Percentiles rank a stretch among this genome's conserved stretches.
phyloP scores from a whole-genome alignment of 2,329 filamentous ascomycete genomes.

The Fusarium sp. region DNA sequence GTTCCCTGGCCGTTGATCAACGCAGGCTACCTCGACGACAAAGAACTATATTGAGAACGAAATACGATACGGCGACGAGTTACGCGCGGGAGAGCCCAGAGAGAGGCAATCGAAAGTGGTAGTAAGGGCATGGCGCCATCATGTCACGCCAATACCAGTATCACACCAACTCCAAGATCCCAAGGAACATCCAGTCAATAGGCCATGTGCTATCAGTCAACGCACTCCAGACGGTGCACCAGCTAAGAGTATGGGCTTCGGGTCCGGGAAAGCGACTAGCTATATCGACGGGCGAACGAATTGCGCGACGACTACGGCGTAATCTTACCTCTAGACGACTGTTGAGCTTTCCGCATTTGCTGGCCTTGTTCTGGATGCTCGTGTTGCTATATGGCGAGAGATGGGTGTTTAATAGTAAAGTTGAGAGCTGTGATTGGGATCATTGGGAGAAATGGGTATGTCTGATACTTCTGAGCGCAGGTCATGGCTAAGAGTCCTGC shows the following conservation, averaged over 20 bases:
- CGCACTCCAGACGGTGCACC: slow-evolving; percentile 42
- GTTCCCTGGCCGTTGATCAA: slow-evolving; percentile 30
- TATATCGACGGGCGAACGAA: slow-evolving; percentile 45
- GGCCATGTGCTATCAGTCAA: slow-evolving; percentile 38
- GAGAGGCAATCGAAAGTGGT: neutral
- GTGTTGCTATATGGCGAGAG: slow-evolving; percentile 88
- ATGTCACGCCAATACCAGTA: slow-evolving; percentile 45
- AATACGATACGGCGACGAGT: neutral
- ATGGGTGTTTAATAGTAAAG: slow-evolving; percentile 76
- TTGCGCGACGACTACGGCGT: slow-evolving; percentile 44
- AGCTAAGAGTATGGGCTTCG: slow-evolving; percentile 55
- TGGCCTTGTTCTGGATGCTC: slow-evolving; percentile 80
- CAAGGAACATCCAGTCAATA: slow-evolving; percentile 35
- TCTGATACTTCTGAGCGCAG: neutral
- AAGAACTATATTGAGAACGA: neutral
- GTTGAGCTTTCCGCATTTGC: slow-evolving; percentile 71
- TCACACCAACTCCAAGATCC: slow-evolving; percentile 25
- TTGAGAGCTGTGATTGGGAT: slow-evolving; percentile 81
- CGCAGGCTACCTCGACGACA: neutral
- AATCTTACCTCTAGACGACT: slow-evolving; percentile 64
- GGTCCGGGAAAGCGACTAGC: slow-evolving; percentile 55
- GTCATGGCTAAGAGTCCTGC: neutral
- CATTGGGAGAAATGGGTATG: slow-evolving; percentile 94
- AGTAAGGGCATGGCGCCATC: slow-evolving; percentile 45
- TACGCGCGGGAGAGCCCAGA: neutral